Percentiles rank a stretch among this genome's conserved stretches.
Evolutionary conservation across 768 basidiomycete species (phyloP).

Genomic region (Xerocomus brunneocitrinus): DNA sequence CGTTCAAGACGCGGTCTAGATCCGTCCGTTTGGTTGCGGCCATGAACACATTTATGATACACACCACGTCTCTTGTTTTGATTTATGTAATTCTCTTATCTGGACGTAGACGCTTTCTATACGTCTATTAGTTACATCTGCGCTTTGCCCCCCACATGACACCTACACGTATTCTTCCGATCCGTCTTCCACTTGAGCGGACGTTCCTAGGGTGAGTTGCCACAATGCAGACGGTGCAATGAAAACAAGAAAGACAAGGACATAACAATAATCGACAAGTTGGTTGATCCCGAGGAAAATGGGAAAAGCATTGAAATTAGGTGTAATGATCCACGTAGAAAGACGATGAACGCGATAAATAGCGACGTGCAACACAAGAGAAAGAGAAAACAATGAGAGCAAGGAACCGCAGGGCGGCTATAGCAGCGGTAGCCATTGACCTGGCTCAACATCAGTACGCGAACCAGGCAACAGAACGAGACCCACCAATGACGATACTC

Average conservation of each 20-base stretch:
- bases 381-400: not conserved
- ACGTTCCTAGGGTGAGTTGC: not conserved
- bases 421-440: slow-evolving; percentile 84
- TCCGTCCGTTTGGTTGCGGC: no score
- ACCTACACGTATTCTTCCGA: not conserved
- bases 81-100: not conserved
- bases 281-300: not conserved
- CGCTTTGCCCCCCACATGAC: not conserved
- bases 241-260: not conserved
- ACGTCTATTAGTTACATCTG: not conserved
- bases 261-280: not conserved
- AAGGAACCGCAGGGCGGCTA: slow-evolving; percentile 29
- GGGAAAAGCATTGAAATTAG: not conserved
- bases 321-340: not conserved
- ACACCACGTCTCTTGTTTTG: not conserved
- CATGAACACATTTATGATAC: not conserved
- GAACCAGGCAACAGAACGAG: not conserved
- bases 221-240: not conserved
- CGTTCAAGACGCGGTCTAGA: slow-evolving; percentile 66
- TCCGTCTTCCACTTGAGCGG: not conserved
- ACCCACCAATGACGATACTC: slow-evolving; percentile 79
- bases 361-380: slow-evolving; percentile 10
- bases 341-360: slow-evolving; percentile 1
- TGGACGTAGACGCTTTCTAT: not conserved
- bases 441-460: slow-evolving; percentile 33